Conservation (phyloP, 257 asterid species). For the Fraxinus anomala region DNA sequence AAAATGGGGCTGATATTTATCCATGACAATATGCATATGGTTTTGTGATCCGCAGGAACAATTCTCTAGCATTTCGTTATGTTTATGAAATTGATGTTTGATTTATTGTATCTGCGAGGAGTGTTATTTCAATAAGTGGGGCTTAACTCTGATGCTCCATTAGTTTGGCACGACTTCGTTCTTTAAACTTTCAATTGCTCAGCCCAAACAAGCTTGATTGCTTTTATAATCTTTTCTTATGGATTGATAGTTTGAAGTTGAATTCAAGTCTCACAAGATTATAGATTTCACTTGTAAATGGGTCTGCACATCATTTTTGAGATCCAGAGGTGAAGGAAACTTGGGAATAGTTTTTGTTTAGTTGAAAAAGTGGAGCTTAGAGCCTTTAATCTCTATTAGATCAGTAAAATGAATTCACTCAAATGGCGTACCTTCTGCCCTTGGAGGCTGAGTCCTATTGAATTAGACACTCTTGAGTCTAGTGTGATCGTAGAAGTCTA, state of each 20-base stretch:
- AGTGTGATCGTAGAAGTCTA: not conserved
- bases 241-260: slow-evolving; percentile 8
- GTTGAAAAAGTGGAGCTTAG: not conserved
- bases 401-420: not conserved
- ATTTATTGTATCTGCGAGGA: slow-evolving; percentile 8
- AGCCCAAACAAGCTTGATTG: slow-evolving; percentile 21
- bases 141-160: not conserved
- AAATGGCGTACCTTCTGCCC: not conserved
- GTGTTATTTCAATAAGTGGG: slow-evolving; percentile 1
- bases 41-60: no score
- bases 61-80: no score
- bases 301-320: slow-evolving; percentile 6
- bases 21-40: no score
- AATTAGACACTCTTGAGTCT: not conserved
- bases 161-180: slow-evolving; percentile 5
- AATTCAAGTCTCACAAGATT: slow-evolving; percentile 6
- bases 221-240: slow-evolving; percentile 21
- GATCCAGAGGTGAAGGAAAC: not conserved
- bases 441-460: not conserved
- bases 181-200: not conserved
- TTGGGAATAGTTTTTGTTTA: not conserved
- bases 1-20: no score
- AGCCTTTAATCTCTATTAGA: not conserved
- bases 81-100: not conserved
- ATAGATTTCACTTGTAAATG: not conserved